These are phyloP conservation scores for Papiliotrema laurentii DNA, from an alignment of 1,284 basidiomycete genomes.

Conservation along the genomic window DNA sequence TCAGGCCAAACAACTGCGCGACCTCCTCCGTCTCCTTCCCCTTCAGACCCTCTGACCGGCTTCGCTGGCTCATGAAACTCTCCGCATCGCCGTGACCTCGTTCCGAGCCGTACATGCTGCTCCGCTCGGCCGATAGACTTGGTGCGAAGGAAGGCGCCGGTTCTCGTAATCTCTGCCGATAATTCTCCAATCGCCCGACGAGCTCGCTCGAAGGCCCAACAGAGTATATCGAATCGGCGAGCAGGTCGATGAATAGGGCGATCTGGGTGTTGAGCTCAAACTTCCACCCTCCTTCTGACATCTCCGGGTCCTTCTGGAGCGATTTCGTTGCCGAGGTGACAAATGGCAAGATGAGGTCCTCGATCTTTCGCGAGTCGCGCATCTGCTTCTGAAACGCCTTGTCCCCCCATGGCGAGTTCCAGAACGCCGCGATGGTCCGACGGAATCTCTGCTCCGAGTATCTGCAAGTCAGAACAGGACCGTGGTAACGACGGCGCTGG, in stretches of 20 bases:
- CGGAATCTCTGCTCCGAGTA: conserved; percentile 83
- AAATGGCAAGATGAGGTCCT: conserved; percentile 94
- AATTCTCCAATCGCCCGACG: conserved; percentile 54
- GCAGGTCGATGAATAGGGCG: conserved; percentile 75
- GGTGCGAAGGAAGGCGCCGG: background rate
- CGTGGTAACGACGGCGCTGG: background rate
- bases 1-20: conserved; percentile 64
- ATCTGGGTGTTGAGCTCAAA: conserved; percentile 86
- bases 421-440: conserved; percentile 83
- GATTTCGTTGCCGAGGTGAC: conserved; percentile 82
- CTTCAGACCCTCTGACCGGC: conserved; percentile 9
- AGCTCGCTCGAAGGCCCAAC: conserved; percentile 77
- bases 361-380: conserved; percentile 94
- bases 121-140: background rate
- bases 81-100: conserved; percentile 6
- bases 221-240: conserved; percentile 69
- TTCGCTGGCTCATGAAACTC: conserved; percentile 7
- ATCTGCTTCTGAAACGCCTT: conserved; percentile 79
- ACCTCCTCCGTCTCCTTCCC: conserved; percentile 52
- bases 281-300: conserved; percentile 83
- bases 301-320: conserved; percentile 67
- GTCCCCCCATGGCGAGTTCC: conserved; percentile 72
- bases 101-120: conserved; percentile 3
- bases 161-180: conserved; percentile 16
- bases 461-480: conserved; percentile 52